Evolutionary conservation across 306 rosid genomes (phyloP), one percentile per base, ranked within the genome.

Genomic region (Cotoneaster glaucophyllus): DNA sequence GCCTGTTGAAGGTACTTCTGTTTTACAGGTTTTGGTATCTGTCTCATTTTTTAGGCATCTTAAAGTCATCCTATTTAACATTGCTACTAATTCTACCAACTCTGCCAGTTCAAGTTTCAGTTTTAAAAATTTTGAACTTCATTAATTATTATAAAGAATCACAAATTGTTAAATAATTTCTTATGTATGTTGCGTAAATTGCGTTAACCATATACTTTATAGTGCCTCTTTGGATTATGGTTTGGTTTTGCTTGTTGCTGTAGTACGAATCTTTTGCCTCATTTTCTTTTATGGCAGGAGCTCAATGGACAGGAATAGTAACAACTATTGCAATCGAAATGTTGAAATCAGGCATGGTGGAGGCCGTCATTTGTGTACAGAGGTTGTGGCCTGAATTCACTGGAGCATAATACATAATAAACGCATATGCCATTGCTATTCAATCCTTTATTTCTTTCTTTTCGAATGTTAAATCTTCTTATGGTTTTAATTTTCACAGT

Each of bases 281-380:
- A 4, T 34, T n/a, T 67, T 56, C 67, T 45, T 52, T 76, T 12
- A 67, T 72, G 68, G 67, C 80, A 94, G 98, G 98, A 66, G 97
- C 98, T 84, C 98, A 94, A 37, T 92, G 98, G 98, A 94, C 98
- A 25, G 98, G 98, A 74, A 88, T 94, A 87, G 96, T 94, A 64
- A 94, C 98, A 77, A 88, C 97, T 22, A 87, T 94, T 70, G 98
- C 98, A 37, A 87, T 92, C 45, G 98, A 94, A 85, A 94, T 94
- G 98, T 93, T 94, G 25, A 92, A 90, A 80, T 88, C 96, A 64
- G 97, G 97, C 86, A 90, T 92, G 98, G 97, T 94, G 62, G 98
- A 94, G 82, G 98, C 98, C 76, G 97, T 94, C 24, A 75, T 92
- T 86, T 94, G 97, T 82, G 98, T 94, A 32, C 97, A 92, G 81